Percentiles rank a stretch among this genome's conserved stretches.
These are phyloP conservation scores for Saturnispora hagleri DNA, from an alignment of 805 yeast species.

Conservation along the genomic window DNA sequence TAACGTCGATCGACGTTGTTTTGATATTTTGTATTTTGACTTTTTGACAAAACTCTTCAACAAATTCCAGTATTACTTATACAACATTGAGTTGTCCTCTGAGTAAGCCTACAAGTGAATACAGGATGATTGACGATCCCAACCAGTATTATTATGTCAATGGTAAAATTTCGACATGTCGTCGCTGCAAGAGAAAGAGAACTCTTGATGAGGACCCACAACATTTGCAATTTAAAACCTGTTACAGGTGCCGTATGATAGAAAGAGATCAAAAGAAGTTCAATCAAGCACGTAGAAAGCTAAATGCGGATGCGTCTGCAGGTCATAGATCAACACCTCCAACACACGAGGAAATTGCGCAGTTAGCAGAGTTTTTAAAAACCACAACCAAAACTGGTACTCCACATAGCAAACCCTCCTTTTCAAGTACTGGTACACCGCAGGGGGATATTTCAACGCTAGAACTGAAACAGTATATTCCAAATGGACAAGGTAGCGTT, in stretches of 20 bases:
- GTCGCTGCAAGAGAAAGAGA: slow-evolving; percentile 50
- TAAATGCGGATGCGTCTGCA: slow-evolving; percentile 14
- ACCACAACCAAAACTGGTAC: slow-evolving; percentile 8
- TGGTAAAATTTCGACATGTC: slow-evolving; percentile 35
- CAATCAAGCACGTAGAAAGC: slow-evolving; percentile 19
- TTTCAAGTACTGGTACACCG: slow-evolving; percentile 15
- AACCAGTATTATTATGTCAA: slow-evolving; percentile 18
- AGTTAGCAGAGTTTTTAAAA: slow-evolving; percentile 14
- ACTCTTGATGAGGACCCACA: slow-evolving; percentile 47
- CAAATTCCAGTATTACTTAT: background rate
- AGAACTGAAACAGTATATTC: slow-evolving; percentile 7
- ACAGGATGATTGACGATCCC: slow-evolving; percentile 5
- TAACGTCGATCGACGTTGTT: slow-evolving; percentile 1
- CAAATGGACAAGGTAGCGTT: slow-evolving; percentile 1
- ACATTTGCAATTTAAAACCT: slow-evolving; percentile 46
- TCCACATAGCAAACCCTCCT: slow-evolving; percentile 8
- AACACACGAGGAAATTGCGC: slow-evolving; percentile 13
- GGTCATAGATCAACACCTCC: slow-evolving; percentile 13
- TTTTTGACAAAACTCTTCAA: background rate
- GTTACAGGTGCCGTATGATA: slow-evolving; percentile 49
- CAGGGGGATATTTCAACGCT: slow-evolving; percentile 7
- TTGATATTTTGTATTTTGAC: background rate
- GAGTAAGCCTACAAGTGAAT: background rate
- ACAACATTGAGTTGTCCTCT: background rate
- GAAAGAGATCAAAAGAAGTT: slow-evolving; percentile 35